Base-by-base conservation (phyloP, 371 early-diverging fungal genomes). In the Syncephalastrum racemosum region DNA sequence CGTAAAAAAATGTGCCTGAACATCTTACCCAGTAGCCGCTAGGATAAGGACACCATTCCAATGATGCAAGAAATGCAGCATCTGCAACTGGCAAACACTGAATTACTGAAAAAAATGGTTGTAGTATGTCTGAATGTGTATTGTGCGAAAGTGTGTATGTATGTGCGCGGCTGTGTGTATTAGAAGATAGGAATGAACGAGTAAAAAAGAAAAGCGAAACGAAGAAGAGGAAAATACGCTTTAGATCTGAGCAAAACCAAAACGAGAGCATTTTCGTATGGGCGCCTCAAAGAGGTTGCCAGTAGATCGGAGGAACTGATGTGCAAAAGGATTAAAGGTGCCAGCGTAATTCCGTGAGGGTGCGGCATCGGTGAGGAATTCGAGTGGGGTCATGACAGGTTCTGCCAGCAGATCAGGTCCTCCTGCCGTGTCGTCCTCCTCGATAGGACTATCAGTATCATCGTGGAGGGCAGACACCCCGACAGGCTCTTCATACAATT, bases 181-280 rank as follows among this genome's bases (percentile, higher is more conserved):
- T 31, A 31, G 36, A 31, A 0, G n/a, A n/a, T 8, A 5, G 5
- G 36, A 31, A 31, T 31, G 31, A 10, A 31, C 8, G 36, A 31
- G 36, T 31, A 31, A 10, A 31, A 31, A 8, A 31, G n/a, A 2
- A 27, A 27, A 4, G 36, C 36, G 36, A 10, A 12, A 31, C 6
- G 10, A 31, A 10, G 36, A 31, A 31, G 10, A 31, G 25, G 25
- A 5, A 31, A 10, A 7, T 13, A 12, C 4, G 18, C 42, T 54
- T 54, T 66, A 75, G 48, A 71, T 67, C 55, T 77, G 77, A 58
- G 77, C 77, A 64, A 77, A 77, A 7, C 73, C 73, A 66, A 77
- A 77, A 54, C 77, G 68, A 54, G 77, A 77, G 45, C 67, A 66
- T 65, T 71, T 68, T 25, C 77, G 69, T 46, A 68, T 60, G 22